Evolutionary conservation across 2,329 filamentous ascomycete species (phyloP).

Genomic region (Drechslerella coelobrocha): DNA sequence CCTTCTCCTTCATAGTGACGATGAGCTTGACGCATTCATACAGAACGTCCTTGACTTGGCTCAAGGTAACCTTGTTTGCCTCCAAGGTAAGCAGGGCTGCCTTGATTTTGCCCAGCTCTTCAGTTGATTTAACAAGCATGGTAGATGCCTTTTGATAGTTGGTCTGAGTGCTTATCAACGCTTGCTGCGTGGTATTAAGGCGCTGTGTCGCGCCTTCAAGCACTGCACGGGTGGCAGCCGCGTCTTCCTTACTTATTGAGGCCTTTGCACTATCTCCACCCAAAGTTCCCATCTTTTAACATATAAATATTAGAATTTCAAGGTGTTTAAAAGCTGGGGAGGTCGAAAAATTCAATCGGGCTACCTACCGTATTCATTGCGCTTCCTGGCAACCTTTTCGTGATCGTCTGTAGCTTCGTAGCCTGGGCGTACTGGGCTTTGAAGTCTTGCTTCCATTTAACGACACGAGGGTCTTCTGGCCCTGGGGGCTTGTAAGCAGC

Average conservation of each 20-base stretch:
- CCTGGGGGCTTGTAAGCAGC: not conserved
- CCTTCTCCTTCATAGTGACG: not conserved
- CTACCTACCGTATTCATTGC: not conserved
- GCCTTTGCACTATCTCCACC: not conserved
- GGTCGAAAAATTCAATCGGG: not conserved
- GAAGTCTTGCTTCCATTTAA: not conserved
- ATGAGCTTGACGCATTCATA: not conserved
- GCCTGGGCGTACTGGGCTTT: not conserved
- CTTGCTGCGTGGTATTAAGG: not conserved
- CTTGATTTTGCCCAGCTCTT: not conserved
- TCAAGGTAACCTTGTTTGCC: not conserved
- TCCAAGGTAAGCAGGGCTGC: not conserved
- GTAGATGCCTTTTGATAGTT: not conserved
- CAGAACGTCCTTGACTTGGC: not conserved
- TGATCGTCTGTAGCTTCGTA: not conserved
- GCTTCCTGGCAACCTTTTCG: not conserved
- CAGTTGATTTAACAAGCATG: not conserved
- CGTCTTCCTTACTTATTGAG: not conserved
- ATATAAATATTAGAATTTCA: not conserved
- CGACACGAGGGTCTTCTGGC: not conserved
- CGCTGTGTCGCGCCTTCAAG: not conserved
- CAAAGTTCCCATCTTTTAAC: not conserved
- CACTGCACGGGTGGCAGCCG: not conserved
- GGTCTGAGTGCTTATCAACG: not conserved
- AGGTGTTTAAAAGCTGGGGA: not conserved